Evolutionary conservation across 805 yeast genomes (phyloP).

Genomic region (Yarrowia bubula): DNA sequence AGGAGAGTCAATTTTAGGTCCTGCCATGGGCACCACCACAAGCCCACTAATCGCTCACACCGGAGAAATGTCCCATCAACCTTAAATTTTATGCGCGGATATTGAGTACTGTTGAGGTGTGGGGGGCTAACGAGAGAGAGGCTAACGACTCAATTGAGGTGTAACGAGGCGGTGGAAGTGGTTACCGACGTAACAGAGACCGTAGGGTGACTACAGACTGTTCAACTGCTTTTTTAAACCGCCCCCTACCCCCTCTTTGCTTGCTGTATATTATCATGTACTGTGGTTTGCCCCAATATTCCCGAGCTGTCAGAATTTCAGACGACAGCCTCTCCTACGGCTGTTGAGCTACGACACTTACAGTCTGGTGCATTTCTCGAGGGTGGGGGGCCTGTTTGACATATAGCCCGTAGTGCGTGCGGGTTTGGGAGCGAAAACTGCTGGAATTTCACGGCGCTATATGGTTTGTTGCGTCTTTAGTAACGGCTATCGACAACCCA

Average conservation of each 20-base stretch:
- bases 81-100: conserved; percentile 19
- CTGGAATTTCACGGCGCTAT: neutral
- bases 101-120: conserved; percentile 25
- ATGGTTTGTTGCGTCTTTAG: neutral
- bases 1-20: conserved; percentile 21
- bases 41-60: conserved; percentile 25
- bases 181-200: too few relatives aligned
- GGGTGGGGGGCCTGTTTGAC: conserved; percentile 1
- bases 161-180: neutral
- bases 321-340: neutral
- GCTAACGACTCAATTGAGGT: neutral
- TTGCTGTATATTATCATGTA: neutral
- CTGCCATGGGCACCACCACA: conserved; percentile 21
- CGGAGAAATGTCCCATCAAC: conserved; percentile 26
- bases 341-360: conserved; percentile 4
- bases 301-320: neutral
- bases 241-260: neutral
- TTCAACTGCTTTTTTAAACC: too few relatives aligned
- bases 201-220: too few relatives aligned
- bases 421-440: too few relatives aligned
- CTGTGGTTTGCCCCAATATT: neutral
- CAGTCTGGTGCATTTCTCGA: neutral
- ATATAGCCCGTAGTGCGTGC: neutral
- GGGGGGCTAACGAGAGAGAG: conserved; percentile 9
- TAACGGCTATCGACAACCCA: neutral